phyloP scores from a whole-genome alignment of 805 yeast species.

The Maudiozyma saulgeensis region DNA sequence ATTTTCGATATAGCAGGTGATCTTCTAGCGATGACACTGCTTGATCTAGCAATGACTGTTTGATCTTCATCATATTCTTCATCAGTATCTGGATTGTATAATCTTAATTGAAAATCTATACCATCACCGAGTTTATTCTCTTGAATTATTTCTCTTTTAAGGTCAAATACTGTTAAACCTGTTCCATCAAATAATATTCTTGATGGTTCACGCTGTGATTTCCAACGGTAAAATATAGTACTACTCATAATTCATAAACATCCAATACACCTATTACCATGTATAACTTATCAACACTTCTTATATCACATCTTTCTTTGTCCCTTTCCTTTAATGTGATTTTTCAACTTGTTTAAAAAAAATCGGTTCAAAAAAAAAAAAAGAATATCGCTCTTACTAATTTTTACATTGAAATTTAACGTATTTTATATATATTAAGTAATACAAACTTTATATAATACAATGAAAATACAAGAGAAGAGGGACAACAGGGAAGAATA shows the following conservation, averaged over 20 bases:
- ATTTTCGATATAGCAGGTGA: conserved; percentile 48
- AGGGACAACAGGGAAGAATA: too few relatives aligned
- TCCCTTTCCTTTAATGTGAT: too few relatives aligned
- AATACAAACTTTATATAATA: too few relatives aligned
- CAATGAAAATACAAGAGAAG: too few relatives aligned
- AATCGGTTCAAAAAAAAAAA: too few relatives aligned
- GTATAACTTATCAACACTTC: too few relatives aligned
- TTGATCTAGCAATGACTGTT: conserved; percentile 81
- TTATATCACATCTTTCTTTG: too few relatives aligned
- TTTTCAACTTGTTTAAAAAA: too few relatives aligned
- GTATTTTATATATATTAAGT: not conserved
- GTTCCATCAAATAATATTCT: conserved; percentile 91
- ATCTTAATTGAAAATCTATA: conserved; percentile 65
- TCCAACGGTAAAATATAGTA: conserved; percentile 75
- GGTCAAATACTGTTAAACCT: conserved; percentile 88
- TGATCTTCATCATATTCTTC: conserved; percentile 83
- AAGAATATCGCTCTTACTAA: too few relatives aligned
- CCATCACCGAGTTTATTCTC: conserved; percentile 79
- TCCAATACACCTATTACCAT: too few relatives aligned
- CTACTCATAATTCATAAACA: conserved; percentile 52
- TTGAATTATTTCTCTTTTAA: conserved; percentile 79
- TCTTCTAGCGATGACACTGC: conserved; percentile 71
- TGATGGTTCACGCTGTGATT: conserved; percentile 71
- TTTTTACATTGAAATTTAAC: not conserved
- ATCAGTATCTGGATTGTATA: conserved; percentile 61